phyloP scores from a whole-genome alignment of 371 early-diverging fungal genomes.

The Mucor mucedo region DNA sequence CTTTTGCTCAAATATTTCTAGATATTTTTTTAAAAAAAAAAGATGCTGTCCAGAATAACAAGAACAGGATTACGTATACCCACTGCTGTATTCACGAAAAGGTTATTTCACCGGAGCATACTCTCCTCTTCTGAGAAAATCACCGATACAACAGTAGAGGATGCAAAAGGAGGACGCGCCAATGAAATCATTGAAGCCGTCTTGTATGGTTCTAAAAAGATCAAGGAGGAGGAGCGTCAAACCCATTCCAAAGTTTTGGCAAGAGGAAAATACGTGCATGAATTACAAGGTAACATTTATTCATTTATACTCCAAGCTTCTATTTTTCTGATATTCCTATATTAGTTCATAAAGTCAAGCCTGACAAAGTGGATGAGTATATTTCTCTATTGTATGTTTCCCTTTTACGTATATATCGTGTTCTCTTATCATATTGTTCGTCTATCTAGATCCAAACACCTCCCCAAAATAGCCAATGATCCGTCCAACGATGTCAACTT shows the following conservation, averaged over 20 bases:
- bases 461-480: conserved; percentile 77
- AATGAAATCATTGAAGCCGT: conserved; percentile 63
- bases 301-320: no score
- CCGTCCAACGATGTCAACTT: conserved; percentile 76
- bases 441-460: conserved; percentile 57
- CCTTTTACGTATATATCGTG: conserved; percentile 25
- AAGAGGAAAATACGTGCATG: conserved; percentile 89
- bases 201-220: conserved; percentile 66
- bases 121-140: neutral
- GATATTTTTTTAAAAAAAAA: neutral
- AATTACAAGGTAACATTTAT: conserved; percentile 65
- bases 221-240: conserved; percentile 52
- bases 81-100: no score
- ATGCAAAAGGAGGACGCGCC: conserved; percentile 22
- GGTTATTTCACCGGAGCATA: neutral
- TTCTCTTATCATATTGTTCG: neutral
- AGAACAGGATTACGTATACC: no score
- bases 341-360: conserved; percentile 81
- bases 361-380: conserved; percentile 88
- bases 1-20: neutral
- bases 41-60: neutral
- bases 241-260: conserved; percentile 77
- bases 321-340: neutral
- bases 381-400: conserved; percentile 63
- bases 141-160: neutral